Percentiles rank a stretch among this genome's conserved stretches.
These are phyloP conservation scores for Lumnitzera racemosa DNA, from an alignment of 345 rosid genomes.

Conservation along the genomic window DNA sequence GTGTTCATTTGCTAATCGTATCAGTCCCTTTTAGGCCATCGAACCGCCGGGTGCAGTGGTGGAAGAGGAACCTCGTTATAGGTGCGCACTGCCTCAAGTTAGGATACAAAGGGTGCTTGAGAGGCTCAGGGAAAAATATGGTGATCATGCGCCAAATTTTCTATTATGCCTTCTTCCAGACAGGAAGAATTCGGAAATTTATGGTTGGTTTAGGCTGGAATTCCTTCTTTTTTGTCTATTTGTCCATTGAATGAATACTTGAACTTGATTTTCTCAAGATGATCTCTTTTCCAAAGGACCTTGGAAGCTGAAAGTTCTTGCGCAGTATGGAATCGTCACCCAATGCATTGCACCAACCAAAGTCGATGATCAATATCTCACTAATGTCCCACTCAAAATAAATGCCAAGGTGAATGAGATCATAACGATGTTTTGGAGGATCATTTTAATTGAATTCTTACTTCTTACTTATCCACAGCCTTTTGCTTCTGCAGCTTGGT, in stretches of 20 bases:
- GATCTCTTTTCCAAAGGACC: slow-evolving; percentile 39
- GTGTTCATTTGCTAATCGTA: too few relatives aligned
- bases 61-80: slow-evolving; percentile 29
- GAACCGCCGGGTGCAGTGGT: slow-evolving; percentile 23
- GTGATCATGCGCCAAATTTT: slow-evolving; percentile 32
- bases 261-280: background rate
- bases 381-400: slow-evolving; percentile 77
- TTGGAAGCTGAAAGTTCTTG: slow-evolving; percentile 72
- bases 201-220: slow-evolving; percentile 22
- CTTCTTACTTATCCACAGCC: too few relatives aligned
- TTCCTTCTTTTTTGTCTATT: background rate
- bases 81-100: slow-evolving; percentile 28
- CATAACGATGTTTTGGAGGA: background rate
- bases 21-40: slow-evolving; percentile 9
- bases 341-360: slow-evolving; percentile 77
- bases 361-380: slow-evolving; percentile 82
- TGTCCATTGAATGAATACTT: background rate
- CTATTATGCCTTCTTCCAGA: slow-evolving; percentile 43
- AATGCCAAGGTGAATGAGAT: slow-evolving; percentile 84
- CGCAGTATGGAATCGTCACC: slow-evolving; percentile 73
- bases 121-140: slow-evolving; percentile 21
- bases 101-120: slow-evolving; percentile 46
- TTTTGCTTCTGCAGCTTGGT: slow-evolving; percentile 54
- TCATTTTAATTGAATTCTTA: too few relatives aligned
- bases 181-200: slow-evolving; percentile 43